Base-by-base conservation (phyloP, 257 asterid genomes). In the Solanum chiquidenum region DNA sequence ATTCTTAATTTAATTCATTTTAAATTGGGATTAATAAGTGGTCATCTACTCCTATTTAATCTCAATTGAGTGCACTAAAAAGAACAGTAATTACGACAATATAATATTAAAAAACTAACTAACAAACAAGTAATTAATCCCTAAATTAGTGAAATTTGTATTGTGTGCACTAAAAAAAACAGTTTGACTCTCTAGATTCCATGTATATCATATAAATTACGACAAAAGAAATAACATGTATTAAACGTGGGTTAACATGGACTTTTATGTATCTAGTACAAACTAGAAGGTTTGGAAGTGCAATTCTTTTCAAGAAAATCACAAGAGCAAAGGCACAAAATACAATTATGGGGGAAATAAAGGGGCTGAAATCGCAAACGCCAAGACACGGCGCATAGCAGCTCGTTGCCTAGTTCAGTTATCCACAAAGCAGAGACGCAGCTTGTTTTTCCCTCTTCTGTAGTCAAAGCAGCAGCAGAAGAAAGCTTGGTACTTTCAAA, bases 371-470 rank as follows among this genome's bases (percentile, higher is more conserved):
- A 11, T 85, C 40, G 64, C 80, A 85, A 71, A 71, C 21, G 42
- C 40, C 20, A 37, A 62, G 14, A 25, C 80, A 62, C 80, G 44
- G 80, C 42, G 74, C 75, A 60, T 66, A 83, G 49, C 74, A 64
- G 75, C 79, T 85, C 38, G 29, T 85, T 85, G 40, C 42, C 62
- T 31, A 66, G 79, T 46, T 74, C 68, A 76, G 55, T 66, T 86
- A 86, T 90, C 91, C 91, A 86, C 85, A 85, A 86, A 87, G 27
- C 71, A 18, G 75, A 23, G 21, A 27, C 52, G 34, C 49, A 14
- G 21, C n/a, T 86, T 83, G 77, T 69, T 35, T 20, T 35, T 9
- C 84, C 82, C 9, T 71, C 73, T 35, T 86, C 25, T 9, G 20
- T 16, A 33, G 72, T 52, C 60, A 44, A 86, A n/a, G 87, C 69